Evolutionary conservation across 192 early-diverging fungal genomes (phyloP).

Genomic region (Physocladia obscura): DNA sequence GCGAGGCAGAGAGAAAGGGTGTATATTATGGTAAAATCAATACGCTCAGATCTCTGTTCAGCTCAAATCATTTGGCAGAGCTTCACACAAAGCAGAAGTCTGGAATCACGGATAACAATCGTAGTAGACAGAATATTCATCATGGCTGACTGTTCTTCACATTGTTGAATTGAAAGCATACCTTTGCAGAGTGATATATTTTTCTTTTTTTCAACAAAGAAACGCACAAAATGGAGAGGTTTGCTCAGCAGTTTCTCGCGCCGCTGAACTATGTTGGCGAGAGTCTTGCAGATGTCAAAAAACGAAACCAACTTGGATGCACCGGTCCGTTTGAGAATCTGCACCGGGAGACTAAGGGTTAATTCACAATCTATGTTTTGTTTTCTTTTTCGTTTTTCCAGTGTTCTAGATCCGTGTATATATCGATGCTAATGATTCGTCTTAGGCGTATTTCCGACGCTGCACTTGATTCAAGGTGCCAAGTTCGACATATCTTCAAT

Average conservation of each 20-base stretch:
- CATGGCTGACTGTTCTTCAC: neutral
- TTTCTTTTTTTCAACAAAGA: neutral
- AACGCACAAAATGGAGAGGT: neutral
- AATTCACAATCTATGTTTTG: slow-evolving; percentile 6
- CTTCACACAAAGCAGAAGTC: neutral
- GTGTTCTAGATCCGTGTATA: slow-evolving; percentile 1
- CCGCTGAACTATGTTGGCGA: slow-evolving; percentile 5
- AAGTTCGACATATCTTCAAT: slow-evolving; percentile 90
- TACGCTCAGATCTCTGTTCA: slow-evolving; percentile 19
- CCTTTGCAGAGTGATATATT: neutral
- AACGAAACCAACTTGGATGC: slow-evolving; percentile 59
- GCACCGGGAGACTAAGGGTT: slow-evolving; percentile 80
- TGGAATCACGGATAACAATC: slow-evolving; percentile 5
- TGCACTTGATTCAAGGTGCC: slow-evolving; percentile 91
- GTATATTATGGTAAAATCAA: neutral
- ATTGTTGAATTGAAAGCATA: neutral
- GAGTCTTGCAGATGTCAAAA: slow-evolving; percentile 9
- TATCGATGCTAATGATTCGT: neutral
- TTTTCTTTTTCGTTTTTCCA: neutral
- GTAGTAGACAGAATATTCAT: slow-evolving; percentile 8
- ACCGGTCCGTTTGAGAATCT: slow-evolving; percentile 81
- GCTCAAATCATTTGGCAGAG: slow-evolving; percentile 1
- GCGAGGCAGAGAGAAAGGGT: neutral
- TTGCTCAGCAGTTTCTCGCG: slow-evolving; percentile 5
- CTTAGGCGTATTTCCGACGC: slow-evolving; percentile 77